A percentile compares a stretch with the other conserved stretches of the same genome.
Evolutionary conservation across 345 rosid genomes (phyloP).

Genomic region (Linum trigynum): DNA sequence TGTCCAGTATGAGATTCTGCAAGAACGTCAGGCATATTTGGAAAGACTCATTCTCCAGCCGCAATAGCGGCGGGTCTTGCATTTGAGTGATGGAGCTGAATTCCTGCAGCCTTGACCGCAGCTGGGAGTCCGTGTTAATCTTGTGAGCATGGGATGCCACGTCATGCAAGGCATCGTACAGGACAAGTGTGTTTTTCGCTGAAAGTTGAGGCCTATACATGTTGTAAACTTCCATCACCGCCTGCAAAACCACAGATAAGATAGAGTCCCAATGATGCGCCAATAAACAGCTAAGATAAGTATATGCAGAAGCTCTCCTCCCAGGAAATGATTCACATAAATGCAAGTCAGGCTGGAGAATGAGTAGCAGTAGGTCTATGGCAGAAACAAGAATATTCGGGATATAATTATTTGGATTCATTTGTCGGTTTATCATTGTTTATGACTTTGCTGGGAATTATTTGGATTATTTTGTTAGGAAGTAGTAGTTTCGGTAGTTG

Average conservation of each 20-base stretch:
- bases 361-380: too few relatives aligned
- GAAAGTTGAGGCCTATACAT: constrained; percentile 72
- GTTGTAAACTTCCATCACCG: constrained; percentile 88
- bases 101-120: constrained; percentile 73
- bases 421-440: too few relatives aligned
- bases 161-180: constrained; percentile 70
- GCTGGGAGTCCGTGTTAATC: constrained; percentile 43
- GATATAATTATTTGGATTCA: too few relatives aligned
- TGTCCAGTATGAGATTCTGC: constrained; percentile 63
- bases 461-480: too few relatives aligned
- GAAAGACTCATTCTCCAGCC: constrained; percentile 90
- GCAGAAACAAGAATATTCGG: too few relatives aligned
- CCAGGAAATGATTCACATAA: too few relatives aligned
- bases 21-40: constrained; percentile 87
- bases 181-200: constrained; percentile 58
- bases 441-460: too few relatives aligned
- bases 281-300: not conserved
- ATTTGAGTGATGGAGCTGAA: constrained; percentile 82
- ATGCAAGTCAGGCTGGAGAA: too few relatives aligned
- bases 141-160: constrained; percentile 74
- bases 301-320: not conserved
- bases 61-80: constrained; percentile 94
- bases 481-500: too few relatives aligned
- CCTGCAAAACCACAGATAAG: constrained; percentile 39
- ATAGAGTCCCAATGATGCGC: not conserved